Conservation (phyloP, 2,329 filamentous ascomycete species). For the Metarhizium rileyi region DNA sequence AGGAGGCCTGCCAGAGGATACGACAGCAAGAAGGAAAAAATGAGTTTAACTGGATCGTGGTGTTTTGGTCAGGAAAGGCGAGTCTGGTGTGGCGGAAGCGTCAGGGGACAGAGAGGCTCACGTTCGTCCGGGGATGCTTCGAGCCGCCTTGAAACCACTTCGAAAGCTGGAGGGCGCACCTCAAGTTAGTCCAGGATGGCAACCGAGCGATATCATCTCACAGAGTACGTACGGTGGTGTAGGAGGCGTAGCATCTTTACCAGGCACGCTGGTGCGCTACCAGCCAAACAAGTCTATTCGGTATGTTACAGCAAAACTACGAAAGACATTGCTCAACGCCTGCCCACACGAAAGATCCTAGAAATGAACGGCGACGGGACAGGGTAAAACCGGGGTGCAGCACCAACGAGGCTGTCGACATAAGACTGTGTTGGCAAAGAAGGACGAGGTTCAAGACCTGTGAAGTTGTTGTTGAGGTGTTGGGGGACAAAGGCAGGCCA, state of each 20-base stretch:
- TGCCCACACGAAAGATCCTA: no score
- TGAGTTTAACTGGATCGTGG: constrained; percentile 69
- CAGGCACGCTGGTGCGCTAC: background rate
- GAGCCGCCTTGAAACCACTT: constrained; percentile 20
- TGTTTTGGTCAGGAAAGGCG: background rate
- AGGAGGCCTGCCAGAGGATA: constrained; percentile 83
- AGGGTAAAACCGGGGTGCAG: no score
- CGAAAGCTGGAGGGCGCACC: constrained; percentile 21
- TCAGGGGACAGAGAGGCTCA: constrained; percentile 12
- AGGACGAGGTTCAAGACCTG: no score
- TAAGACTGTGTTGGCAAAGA: no score
- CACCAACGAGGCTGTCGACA: no score
- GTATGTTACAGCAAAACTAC: background rate
- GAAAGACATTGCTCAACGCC: no score
- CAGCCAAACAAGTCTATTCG: no score
- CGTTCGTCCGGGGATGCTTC: constrained; percentile 30
- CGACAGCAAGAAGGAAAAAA: constrained; percentile 81
- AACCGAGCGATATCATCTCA: background rate
- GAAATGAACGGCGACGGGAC: no score
- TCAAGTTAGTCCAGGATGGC: background rate
- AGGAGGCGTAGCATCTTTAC: constrained; percentile 2
- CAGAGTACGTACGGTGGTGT: constrained; percentile 14
- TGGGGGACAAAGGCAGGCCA: no score
- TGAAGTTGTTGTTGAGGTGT: no score
- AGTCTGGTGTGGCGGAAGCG: background rate